These are phyloP conservation scores for Aethionema arabicum DNA, from an alignment of 345 rosid genomes.

Conservation along the genomic window DNA sequence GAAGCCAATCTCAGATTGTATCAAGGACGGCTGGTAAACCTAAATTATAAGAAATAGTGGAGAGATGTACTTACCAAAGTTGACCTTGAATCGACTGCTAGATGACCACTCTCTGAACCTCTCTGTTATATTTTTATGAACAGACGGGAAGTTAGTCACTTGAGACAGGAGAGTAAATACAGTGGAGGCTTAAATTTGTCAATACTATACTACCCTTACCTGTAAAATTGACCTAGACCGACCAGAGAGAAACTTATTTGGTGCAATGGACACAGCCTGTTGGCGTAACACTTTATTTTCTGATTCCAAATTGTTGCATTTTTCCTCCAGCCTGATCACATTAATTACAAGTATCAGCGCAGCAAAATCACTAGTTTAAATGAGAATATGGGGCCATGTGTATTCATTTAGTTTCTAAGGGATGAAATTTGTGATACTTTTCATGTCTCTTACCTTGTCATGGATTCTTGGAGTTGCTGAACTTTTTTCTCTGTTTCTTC, in stretches of 20 bases:
- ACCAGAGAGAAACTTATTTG: conserved; percentile 82
- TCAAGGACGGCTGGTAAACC: too few relatives aligned
- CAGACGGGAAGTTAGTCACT: conserved; percentile 17
- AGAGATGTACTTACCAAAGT: conserved; percentile 45
- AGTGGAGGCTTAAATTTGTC: neutral
- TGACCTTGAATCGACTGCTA: conserved; percentile 54
- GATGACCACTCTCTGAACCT: conserved; percentile 65
- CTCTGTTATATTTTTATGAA: conserved; percentile 47
- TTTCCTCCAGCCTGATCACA: conserved; percentile 72
- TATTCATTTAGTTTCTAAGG: neutral
- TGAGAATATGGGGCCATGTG: neutral
- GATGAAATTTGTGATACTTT: neutral
- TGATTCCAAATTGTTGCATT: conserved; percentile 70
- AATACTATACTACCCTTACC: conserved; percentile 38
- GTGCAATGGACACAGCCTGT: conserved; percentile 88
- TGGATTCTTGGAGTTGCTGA: conserved; percentile 66
- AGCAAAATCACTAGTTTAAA: neutral
- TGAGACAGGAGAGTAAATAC: neutral
- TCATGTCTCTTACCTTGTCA: conserved; percentile 49
- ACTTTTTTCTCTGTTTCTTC: conserved; percentile 73
- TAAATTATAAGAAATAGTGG: neutral
- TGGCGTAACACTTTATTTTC: conserved; percentile 90
- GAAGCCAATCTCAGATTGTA: neutral
- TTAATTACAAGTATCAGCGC: conserved; percentile 4
- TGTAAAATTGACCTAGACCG: conserved; percentile 86